phyloP scores from a whole-genome alignment of 345 rosid species.

The Dipteronia sinensis region DNA sequence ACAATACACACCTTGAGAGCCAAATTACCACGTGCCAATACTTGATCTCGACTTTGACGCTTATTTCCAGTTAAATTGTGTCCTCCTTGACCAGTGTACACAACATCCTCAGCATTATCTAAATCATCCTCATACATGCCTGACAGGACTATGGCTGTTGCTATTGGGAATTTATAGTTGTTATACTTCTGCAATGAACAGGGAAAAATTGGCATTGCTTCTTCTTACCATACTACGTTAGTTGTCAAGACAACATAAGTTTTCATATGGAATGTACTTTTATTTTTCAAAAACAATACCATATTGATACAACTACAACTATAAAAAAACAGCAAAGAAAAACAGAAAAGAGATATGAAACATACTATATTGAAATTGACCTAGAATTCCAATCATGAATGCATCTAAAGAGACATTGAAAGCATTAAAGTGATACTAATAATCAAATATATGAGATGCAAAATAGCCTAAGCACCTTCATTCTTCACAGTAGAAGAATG shows the following conservation, averaged over 20 bases:
- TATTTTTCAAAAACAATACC: not conserved
- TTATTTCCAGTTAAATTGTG: slow-evolving; percentile 78
- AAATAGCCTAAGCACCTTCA: not conserved
- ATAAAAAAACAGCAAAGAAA: not conserved
- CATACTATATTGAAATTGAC: not conserved
- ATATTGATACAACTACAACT: not conserved
- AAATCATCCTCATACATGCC: slow-evolving; percentile 97
- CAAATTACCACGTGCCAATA: slow-evolving; percentile 74
- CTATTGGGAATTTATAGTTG: slow-evolving; percentile 62
- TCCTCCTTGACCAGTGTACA: slow-evolving; percentile 97
- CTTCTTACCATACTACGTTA: not conserved
- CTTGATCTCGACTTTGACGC: slow-evolving; percentile 80
- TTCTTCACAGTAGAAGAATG: not conserved
- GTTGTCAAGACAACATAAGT: not conserved
- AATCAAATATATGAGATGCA: not conserved
- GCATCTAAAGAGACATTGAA: not conserved
- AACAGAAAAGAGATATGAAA: not conserved
- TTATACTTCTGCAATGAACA: slow-evolving; percentile 47
- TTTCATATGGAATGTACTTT: not conserved
- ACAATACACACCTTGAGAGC: slow-evolving; percentile 76
- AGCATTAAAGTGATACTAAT: not conserved
- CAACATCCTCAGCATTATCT: slow-evolving; percentile 87
- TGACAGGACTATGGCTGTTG: slow-evolving; percentile 74
- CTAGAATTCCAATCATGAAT: not conserved
- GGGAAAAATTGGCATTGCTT: not conserved